Conservation (phyloP, 2,329 filamentous ascomycete genomes). For the Fusarium annulatum region DNA sequence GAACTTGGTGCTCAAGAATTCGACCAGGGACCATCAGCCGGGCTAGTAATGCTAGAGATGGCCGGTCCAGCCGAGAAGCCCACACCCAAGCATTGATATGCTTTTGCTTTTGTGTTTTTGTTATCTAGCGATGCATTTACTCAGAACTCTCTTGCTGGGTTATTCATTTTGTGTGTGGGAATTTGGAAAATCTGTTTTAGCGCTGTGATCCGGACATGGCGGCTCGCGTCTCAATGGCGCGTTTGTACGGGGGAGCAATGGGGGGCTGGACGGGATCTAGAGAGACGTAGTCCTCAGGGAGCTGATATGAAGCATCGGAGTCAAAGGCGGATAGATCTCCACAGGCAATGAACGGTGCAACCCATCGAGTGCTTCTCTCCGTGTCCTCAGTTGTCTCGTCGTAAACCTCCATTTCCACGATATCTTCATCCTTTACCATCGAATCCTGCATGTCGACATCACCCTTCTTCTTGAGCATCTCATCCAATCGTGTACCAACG, state of each 20-base stretch:
- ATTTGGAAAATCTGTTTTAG: constrained; percentile 34
- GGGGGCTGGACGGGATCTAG: constrained; percentile 94
- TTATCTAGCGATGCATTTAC: constrained; percentile 36
- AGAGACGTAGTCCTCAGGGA: constrained; percentile 87
- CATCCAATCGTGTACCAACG: constrained; percentile 65
- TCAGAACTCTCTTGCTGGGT: constrained; percentile 14
- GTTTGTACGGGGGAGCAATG: constrained; percentile 94
- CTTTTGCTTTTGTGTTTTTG: constrained; percentile 21
- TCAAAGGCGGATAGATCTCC: constrained; percentile 95
- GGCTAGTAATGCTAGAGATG: constrained; percentile 56
- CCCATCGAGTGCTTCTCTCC: constrained; percentile 72
- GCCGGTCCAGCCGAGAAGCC: constrained; percentile 51
- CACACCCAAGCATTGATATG: constrained; percentile 46
- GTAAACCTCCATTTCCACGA: constrained; percentile 64
- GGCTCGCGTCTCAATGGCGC: constrained; percentile 79
- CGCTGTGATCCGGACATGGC: constrained; percentile 49
- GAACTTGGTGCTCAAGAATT: constrained; percentile 59
- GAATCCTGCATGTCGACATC: constrained; percentile 59
- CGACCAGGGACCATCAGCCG: constrained; percentile 55
- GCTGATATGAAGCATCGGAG: constrained; percentile 91
- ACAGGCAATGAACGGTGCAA: constrained; percentile 96
- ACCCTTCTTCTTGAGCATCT: constrained; percentile 58
- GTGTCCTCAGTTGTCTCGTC: constrained; percentile 50
- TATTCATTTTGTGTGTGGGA: constrained; percentile 12
- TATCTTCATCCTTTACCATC: constrained; percentile 45